Conservation (phyloP, 208 protist species). For the Acanthamoeba healyi region DNA sequence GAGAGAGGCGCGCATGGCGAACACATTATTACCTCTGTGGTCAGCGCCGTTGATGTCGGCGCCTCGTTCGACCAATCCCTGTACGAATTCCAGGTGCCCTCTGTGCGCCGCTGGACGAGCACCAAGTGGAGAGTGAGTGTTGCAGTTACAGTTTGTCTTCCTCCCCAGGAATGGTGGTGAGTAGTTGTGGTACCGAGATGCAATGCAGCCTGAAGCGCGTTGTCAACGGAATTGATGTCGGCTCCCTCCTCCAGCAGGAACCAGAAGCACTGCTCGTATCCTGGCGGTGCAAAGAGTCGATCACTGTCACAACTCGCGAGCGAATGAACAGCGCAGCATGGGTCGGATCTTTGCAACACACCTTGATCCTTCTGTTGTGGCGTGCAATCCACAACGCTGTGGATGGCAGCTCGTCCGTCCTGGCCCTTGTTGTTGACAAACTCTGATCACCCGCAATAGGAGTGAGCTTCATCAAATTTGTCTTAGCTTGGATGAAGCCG, state of each 20-base stretch:
- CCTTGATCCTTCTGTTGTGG: neutral
- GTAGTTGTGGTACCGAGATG: slow-evolving; percentile 32
- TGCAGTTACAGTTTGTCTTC: too few relatives aligned
- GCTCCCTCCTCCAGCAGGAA: slow-evolving; percentile 13
- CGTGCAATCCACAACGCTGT: neutral
- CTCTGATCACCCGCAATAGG: too few relatives aligned
- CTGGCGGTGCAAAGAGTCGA: neutral
- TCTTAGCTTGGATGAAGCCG: too few relatives aligned
- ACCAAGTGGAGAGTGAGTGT: too few relatives aligned
- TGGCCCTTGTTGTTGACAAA: slow-evolving; percentile 20
- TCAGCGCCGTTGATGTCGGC: slow-evolving; percentile 33
- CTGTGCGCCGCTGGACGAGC: neutral
- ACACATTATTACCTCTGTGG: neutral
- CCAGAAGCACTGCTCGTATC: slow-evolving; percentile 50
- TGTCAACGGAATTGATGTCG: slow-evolving; percentile 2
- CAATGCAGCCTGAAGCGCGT: neutral
- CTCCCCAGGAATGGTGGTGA: too few relatives aligned
- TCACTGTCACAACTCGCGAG: too few relatives aligned
- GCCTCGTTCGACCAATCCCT: slow-evolving; percentile 27
- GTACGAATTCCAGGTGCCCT: slow-evolving; percentile 13
- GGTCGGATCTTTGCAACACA: too few relatives aligned
- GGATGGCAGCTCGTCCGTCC: slow-evolving; percentile 19
- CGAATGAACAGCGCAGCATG: too few relatives aligned
- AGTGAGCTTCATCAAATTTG: too few relatives aligned
- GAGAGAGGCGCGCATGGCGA: neutral